phyloP scores from a whole-genome alignment of 139 green algal species.

The Mychonastes homosphaera region DNA sequence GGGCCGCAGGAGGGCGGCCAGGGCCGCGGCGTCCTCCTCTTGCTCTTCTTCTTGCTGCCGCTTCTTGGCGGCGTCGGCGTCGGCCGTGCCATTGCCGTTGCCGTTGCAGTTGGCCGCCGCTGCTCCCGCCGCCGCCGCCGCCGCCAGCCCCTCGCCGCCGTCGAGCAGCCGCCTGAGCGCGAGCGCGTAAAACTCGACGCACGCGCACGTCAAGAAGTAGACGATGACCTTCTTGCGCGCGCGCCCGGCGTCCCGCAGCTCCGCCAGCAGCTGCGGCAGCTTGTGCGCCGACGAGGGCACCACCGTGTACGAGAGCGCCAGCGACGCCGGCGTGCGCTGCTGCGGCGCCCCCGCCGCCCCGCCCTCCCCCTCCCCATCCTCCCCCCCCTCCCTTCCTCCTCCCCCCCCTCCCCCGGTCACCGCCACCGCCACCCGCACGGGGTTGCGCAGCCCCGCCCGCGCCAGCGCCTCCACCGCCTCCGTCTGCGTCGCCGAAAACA shows the following conservation, averaged over 20 bases:
- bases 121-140: no score
- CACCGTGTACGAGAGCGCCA: slow-evolving; percentile 58
- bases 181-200: slow-evolving; percentile 60
- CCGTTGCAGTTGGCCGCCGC: no score
- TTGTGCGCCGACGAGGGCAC: slow-evolving; percentile 55
- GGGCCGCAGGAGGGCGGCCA: no score
- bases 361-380: background rate
- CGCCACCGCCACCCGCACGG: slow-evolving; percentile 37
- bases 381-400: slow-evolving; percentile 6
- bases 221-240: slow-evolving; percentile 73
- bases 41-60: no score
- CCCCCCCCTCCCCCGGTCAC: background rate
- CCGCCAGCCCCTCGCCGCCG: slow-evolving; percentile 15
- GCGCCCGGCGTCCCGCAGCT: slow-evolving; percentile 19
- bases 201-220: slow-evolving; percentile 92
- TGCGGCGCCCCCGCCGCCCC: background rate
- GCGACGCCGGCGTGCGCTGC: slow-evolving; percentile 56
- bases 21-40: no score
- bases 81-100: no score
- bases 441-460: slow-evolving; percentile 87
- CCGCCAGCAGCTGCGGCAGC: slow-evolving; percentile 51
- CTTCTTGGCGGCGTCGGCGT: background rate
- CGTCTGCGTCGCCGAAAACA: slow-evolving; percentile 96
- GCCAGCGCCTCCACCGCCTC: slow-evolving; percentile 73
- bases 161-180: slow-evolving; percentile 18